Percentiles rank a stretch among this genome's conserved stretches.
Conservation (phyloP, 768 basidiomycete species). For the Phlegmacium glaucopus region DNA sequence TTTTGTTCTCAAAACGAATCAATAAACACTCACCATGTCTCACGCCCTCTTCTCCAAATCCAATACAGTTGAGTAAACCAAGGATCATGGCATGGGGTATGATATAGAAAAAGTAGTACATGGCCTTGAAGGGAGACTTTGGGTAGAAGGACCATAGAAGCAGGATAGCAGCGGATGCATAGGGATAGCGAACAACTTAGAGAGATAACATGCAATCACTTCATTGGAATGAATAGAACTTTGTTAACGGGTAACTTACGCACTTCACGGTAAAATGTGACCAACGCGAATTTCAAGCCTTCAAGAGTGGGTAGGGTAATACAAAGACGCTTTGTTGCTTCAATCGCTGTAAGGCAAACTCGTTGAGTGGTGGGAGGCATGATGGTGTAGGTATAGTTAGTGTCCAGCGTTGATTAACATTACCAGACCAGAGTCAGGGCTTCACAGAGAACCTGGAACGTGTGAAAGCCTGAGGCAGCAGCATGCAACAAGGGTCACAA, state of each 20-base stretch:
- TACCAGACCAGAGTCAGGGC: too few species aligned
- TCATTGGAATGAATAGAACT: not conserved
- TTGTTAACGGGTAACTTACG: slow-evolving; percentile 6
- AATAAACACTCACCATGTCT: slow-evolving; percentile 3
- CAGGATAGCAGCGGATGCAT: slow-evolving; percentile 13
- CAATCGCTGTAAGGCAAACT: slow-evolving; percentile 10
- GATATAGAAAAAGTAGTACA: slow-evolving; percentile 14
- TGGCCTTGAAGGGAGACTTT: slow-evolving; percentile 13
- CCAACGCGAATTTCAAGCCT: slow-evolving; percentile 8
- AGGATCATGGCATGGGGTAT: slow-evolving; percentile 12
- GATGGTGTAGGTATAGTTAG: not conserved
- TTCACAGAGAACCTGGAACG: too few species aligned
- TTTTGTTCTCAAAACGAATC: not conserved
- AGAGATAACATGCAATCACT: not conserved
- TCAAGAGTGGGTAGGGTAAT: slow-evolving; percentile 10
- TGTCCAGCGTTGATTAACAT: too few species aligned
- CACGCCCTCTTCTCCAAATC: slow-evolving; percentile 12
- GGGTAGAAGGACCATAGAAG: slow-evolving; percentile 18
- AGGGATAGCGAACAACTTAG: slow-evolving; percentile 15
- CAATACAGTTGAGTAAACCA: slow-evolving; percentile 14
- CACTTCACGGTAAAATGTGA: slow-evolving; percentile 13
- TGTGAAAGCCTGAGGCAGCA: too few species aligned
- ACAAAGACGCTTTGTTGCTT: slow-evolving; percentile 11
- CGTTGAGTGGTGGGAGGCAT: slow-evolving; percentile 13
- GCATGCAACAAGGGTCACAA: too few species aligned